Evolutionary conservation across 2,329 filamentous ascomycete genomes (phyloP).

Genomic region (Paecilomyces sp.): DNA sequence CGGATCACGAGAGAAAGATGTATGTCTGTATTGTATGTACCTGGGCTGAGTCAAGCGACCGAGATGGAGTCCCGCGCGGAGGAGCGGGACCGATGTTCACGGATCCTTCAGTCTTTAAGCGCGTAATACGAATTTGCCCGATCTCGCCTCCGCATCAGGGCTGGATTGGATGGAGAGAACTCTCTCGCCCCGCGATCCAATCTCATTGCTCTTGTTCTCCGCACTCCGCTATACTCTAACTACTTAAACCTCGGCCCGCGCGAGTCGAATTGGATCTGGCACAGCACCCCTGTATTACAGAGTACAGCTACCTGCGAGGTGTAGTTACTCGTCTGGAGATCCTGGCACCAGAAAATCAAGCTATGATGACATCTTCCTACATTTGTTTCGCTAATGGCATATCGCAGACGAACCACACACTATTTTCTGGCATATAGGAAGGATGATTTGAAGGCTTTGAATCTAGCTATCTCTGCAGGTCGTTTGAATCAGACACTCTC

Average conservation of each 20-base stretch:
- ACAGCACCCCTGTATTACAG: not conserved
- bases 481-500: not conserved
- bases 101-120: not conserved
- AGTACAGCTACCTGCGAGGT: not conserved
- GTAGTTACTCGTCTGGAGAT: not conserved
- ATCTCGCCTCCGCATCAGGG: not conserved
- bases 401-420: not conserved
- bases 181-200: not conserved
- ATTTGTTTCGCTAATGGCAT: not conserved
- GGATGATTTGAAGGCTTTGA: not conserved
- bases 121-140: not conserved
- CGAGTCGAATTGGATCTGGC: not conserved
- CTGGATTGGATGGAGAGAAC: not conserved
- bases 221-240: not conserved
- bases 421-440: not conserved
- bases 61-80: not conserved
- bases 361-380: not conserved
- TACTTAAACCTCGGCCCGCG: not conserved
- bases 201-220: not conserved
- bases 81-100: not conserved
- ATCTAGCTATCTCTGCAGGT: not conserved
- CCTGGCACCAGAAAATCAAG: not conserved
- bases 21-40: not conserved
- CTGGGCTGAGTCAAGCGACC: not conserved
- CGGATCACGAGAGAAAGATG: not conserved